Evolutionary conservation across 1,284 basidiomycete species (phyloP).

Genomic region (Stygiomarasmius scandens): DNA sequence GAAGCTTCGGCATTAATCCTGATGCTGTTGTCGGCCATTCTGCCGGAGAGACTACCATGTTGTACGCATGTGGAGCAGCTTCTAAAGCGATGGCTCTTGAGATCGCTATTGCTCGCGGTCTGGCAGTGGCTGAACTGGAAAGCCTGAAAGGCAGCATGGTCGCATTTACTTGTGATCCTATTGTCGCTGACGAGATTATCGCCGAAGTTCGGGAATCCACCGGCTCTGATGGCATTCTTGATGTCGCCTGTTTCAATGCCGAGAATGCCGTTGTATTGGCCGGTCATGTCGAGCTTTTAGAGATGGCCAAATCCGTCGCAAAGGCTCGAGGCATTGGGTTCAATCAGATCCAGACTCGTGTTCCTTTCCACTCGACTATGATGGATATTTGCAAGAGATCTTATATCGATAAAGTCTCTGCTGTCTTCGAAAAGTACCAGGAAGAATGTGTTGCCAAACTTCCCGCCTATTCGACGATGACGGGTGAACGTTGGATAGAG

Average conservation of each 20-base stretch:
- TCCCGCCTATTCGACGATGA: constrained; percentile 9
- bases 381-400: constrained; percentile 33
- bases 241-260: constrained; percentile 37
- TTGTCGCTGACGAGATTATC: constrained; percentile 23
- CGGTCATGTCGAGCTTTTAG: constrained; percentile 28
- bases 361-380: constrained; percentile 36
- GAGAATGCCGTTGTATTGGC: constrained; percentile 34
- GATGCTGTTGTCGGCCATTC: constrained; percentile 44
- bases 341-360: constrained; percentile 29
- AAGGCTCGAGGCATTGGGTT: constrained; percentile 28
- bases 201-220: background rate
- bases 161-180: constrained; percentile 36
- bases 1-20: constrained; percentile 35
- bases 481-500: background rate
- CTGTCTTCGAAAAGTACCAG: constrained; percentile 23
- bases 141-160: constrained; percentile 42
- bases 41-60: constrained; percentile 44
- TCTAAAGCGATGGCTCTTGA: constrained; percentile 22
- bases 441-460: constrained; percentile 1
- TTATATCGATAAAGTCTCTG: constrained; percentile 23
- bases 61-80: constrained; percentile 43
- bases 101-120: constrained; percentile 26
- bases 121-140: constrained; percentile 37
- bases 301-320: constrained; percentile 19
- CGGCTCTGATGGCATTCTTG: constrained; percentile 22